A percentile compares a stretch with the other conserved stretches of the same genome.
phyloP scores from a whole-genome alignment of 2,329 filamentous ascomycete species.

The Colletotrichum sp. region DNA sequence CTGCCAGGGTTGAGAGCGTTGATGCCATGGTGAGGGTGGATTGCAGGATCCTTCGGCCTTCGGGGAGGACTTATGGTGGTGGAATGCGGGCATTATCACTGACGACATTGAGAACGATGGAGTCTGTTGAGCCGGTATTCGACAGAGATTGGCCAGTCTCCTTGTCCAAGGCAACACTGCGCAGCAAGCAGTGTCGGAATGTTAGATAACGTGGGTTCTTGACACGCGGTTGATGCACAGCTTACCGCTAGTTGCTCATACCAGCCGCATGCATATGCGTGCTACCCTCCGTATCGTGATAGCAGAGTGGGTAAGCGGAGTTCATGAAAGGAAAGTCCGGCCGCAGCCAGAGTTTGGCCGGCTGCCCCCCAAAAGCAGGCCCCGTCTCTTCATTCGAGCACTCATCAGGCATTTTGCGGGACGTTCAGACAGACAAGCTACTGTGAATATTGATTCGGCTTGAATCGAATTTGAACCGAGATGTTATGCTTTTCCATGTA shows the following conservation, averaged over 20 bases:
- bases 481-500: neutral
- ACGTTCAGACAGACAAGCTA: neutral
- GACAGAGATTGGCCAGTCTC: neutral
- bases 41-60: neutral
- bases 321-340: neutral
- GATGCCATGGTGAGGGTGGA: neutral
- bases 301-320: neutral
- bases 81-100: neutral
- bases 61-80: neutral
- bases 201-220: neutral
- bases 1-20: neutral
- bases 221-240: neutral
- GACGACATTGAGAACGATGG: neutral
- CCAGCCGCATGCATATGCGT: conserved; percentile 1
- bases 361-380: neutral
- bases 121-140: neutral
- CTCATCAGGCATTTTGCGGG: neutral
- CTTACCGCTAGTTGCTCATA: neutral
- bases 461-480: neutral
- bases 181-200: neutral
- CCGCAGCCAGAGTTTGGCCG: neutral
- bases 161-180: neutral
- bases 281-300: neutral
- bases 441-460: neutral
- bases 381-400: neutral